Evolutionary conservation across 345 rosid genomes (phyloP), one percentile per base, ranked within the genome.

Genomic region (Brassica incana): DNA sequence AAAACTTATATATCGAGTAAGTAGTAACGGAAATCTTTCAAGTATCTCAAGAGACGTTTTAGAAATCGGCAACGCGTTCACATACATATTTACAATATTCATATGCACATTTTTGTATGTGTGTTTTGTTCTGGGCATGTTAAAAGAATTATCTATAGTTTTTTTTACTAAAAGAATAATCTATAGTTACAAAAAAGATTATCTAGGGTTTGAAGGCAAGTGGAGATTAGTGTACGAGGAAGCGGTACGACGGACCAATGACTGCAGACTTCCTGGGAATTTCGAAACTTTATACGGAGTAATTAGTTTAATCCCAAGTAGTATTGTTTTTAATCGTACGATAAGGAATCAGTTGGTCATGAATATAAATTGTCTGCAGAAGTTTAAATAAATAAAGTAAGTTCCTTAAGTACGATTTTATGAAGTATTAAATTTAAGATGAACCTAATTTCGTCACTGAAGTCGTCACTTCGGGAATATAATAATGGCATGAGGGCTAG

Each of bases 181-280:
- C 29, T 3, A 27, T 27, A 27, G 29, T 27, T 27, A 27, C 29
- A 27, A 27, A 27, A 27, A 27, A 27, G 29, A 27, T 27, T 27
- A 27, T 40, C 76, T 75, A 80, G 83, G 83, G 80, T 58, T 80
- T 75, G 48, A 79, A 54, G 72, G 80, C 83, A 80, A 80, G 80
- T 75, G 79, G 83, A 80, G 72, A 80, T 75, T 80, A 75, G 79
- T 75, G 83, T 80, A 80, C 83, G 83, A 80, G 79, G 83, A 80
- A 80, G 71, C 79, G 71, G 83, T 80, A 62, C 63, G 80, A 69
- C 18, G 56, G 69, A 64, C 83, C 79, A 80, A 75, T 70, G 79
- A 75, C 70, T 18, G 62, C 38, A 56, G 27, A 43, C 62, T 75
- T 70, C 20, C 1, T 75, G 29, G 80, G 72, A 56, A 75, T 36